A percentile compares a stretch with the other conserved stretches of the same genome.
Evolutionary conservation across 768 basidiomycete species (phyloP).

Genomic region (Termitomyces sp.): DNA sequence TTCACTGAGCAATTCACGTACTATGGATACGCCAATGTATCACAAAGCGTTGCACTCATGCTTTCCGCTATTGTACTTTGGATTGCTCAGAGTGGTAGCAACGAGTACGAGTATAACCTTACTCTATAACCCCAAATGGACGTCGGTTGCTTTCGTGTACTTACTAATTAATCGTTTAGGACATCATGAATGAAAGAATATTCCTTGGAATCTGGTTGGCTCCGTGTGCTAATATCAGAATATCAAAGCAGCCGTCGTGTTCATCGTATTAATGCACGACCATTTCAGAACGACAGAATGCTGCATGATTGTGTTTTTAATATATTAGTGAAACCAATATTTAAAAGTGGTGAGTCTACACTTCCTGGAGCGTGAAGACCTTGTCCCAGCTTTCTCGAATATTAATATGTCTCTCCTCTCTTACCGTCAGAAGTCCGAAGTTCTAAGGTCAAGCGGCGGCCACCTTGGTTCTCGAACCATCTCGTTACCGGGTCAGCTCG

Average conservation of each 20-base stretch:
- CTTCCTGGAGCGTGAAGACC: neutral
- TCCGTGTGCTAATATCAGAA: no score
- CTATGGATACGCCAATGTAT: conserved; percentile 95
- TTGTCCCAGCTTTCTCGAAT: neutral
- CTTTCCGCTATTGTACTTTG: conserved; percentile 84
- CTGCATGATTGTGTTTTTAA: neutral
- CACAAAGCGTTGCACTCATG: conserved; percentile 85
- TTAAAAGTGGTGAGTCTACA: neutral
- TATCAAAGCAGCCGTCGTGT: neutral
- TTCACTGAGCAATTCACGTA: conserved; percentile 77
- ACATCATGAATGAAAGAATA: neutral
- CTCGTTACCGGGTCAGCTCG: neutral
- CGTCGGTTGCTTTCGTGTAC: neutral
- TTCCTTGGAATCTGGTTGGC: neutral
- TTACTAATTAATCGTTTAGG: neutral
- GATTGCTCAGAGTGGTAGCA: conserved; percentile 81
- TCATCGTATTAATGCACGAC: neutral
- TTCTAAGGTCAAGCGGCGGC: neutral
- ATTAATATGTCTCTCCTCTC: neutral
- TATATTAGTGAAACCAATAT: neutral
- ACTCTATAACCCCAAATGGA: conserved; percentile 42
- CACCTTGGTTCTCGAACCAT: conserved; percentile 14
- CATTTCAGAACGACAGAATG: no score
- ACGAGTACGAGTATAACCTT: conserved; percentile 93
- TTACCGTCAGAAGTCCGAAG: neutral